Evolutionary conservation across 371 early-diverging fungal species (phyloP), one percentile per base, ranked within the genome.

Genomic region (Mucor velutinosus): DNA sequence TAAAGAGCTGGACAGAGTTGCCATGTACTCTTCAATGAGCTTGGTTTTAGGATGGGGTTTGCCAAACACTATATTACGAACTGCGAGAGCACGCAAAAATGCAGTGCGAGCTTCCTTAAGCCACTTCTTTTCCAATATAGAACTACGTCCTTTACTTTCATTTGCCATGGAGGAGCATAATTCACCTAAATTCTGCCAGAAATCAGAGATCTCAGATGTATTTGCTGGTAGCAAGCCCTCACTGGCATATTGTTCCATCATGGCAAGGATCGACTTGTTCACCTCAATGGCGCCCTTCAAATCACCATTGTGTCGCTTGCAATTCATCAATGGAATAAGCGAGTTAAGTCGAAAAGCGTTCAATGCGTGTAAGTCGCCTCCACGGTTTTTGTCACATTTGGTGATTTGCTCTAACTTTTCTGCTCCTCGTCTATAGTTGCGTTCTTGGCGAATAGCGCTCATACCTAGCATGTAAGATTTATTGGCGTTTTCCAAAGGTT

Each of bases 151-250:
- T 41, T 62, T 69, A 57, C 76, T 77, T 58, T 86, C 74, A 33
- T 73, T 73, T 11, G 81, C 85, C 76, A 84, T 77, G 55, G 74
- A 70, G 49, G 78, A 66, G 55, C 80, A 83, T 59, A 87, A 67
- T 62, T 90, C 90, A 29, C 86, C 89, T n/a, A 91, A 71, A 19
- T 87, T 81, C 64, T 80, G 76, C 70, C 83, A 79, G 64, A 86
- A 85, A 61, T 90, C 90, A 29, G 87, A 86, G 30, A 89, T 76
- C 27, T 88, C 86, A 29, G 89, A 81, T 27, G 87, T 85, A 64
- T 86, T 77, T 30, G 60, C 69, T 10, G 91, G 86, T n/a, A 90
- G 70, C 14, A 76, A 69, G 21, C 81, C 76, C 5, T 67, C 43
- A 1, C 60, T 56, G 14, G 78, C 71, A 43, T 77, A 70, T 14